Base-by-base conservation (phyloP, 345 rosid species). In the Salix arbutifolia region DNA sequence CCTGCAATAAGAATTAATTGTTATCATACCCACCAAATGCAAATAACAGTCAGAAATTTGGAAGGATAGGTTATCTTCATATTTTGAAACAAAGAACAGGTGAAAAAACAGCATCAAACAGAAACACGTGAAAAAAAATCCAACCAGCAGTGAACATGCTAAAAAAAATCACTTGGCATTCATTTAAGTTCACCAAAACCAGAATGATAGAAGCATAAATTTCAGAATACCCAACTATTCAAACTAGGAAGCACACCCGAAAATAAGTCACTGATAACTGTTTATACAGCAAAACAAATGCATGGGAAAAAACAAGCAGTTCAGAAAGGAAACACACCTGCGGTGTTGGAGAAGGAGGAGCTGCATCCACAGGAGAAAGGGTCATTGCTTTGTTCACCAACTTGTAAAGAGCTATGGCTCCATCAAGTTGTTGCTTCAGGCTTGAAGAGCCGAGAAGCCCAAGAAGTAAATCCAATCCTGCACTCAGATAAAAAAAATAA, bases 321-420 rank as follows among this genome's bases (percentile, higher is more conserved):
- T 65, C 74, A 73, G 50, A 64, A 14, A 33, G 50, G 40, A 44
- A 88, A 56, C 84, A 75, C 77, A 91, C 99, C 88, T 93, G 94
- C 77, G 91, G 97, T 40, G 97, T 96, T 77, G 99, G 98, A 83
- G 99, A 94, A 19, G 94, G 97, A 50, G 99, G 98, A 78, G 98
- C 98, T 67, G 97, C 97, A 86, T 96, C 98, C 66, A 88, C 84
- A 13, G 97, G 93, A 79, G 98, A 94, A 77, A 94, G 98, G 78
- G 92, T 76, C 84, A 76, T 89, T 19, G 98, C 88, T 84, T 92
- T 96, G 81, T 90, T 94, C 61, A 92, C 94, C 84, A 96, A 85
- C 88, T 86, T 94, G 87, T 71, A 90, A 61, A 96, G 84, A 52
- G 99, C 98, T 50, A 88, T 91, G 79, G 99, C 97, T 80, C 98